Evolutionary conservation across 306 rosid genomes (phyloP).

Genomic region (Lathyrus sativus): DNA sequence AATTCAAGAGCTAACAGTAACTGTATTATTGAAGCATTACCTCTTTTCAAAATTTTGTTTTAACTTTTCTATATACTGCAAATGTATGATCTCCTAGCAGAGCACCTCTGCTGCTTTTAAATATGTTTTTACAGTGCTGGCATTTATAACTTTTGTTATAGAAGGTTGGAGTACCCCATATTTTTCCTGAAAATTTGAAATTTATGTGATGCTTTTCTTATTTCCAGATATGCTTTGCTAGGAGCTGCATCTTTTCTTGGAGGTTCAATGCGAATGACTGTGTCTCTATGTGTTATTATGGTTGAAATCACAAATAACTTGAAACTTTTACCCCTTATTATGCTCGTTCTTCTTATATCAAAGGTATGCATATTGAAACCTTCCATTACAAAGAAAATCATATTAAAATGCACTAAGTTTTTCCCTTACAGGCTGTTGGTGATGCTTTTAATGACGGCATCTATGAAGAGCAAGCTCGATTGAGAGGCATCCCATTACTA

Average conservation of each 20-base stretch:
- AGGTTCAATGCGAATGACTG: conserved; percentile 98
- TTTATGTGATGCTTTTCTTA: conserved; percentile 43
- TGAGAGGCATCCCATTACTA: conserved; percentile 82
- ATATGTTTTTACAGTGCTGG: neutral
- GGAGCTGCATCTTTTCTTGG: conserved; percentile 99
- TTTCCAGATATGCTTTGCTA: conserved; percentile 86
- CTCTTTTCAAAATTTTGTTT: neutral
- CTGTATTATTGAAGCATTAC: neutral
- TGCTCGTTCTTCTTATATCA: conserved; percentile 97
- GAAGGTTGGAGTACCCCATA: conserved; percentile 8
- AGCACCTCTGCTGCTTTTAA: neutral
- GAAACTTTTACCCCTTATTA: conserved; percentile 80
- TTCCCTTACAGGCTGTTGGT: conserved; percentile 79
- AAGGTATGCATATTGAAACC: conserved; percentile 59
- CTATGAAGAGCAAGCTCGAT: conserved; percentile 86
- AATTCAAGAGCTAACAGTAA: neutral
- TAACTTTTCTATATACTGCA: conserved; percentile 3
- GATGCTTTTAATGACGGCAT: conserved; percentile 76
- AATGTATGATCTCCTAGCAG: neutral
- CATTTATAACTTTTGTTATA: conserved; percentile 11
- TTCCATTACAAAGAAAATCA: conserved; percentile 17
- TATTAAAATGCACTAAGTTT: conserved; percentile 25
- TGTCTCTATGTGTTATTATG: conserved; percentile 94
- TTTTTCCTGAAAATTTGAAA: conserved; percentile 40
- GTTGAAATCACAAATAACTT: conserved; percentile 97